Evolutionary conservation across 2,329 filamentous ascomycete species (phyloP).

Genomic region (Apiospora marii): DNA sequence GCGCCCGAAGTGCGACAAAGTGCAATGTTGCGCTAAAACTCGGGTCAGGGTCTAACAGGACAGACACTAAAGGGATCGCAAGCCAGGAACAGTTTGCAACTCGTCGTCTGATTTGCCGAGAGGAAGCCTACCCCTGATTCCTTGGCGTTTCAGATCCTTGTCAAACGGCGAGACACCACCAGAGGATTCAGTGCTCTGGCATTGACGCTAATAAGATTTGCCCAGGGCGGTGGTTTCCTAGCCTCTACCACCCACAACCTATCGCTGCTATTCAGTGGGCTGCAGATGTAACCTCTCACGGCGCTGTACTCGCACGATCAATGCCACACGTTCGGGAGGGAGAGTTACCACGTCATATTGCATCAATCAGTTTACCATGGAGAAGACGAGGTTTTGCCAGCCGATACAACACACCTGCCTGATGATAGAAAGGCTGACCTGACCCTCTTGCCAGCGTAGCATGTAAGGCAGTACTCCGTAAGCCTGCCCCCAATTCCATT

Average conservation of each 20-base stretch:
- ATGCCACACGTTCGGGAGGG: background rate
- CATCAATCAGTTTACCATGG: background rate
- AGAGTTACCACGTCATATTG: constrained; percentile 1
- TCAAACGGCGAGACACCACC: background rate
- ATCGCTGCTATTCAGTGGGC: background rate
- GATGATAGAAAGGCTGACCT: background rate
- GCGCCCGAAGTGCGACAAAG: background rate
- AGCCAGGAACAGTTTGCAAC: background rate
- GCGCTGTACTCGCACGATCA: background rate
- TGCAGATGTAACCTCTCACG: constrained; percentile 5
- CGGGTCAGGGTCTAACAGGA: background rate
- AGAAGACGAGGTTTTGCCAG: background rate
- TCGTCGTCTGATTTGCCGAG: background rate
- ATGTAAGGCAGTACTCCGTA: background rate
- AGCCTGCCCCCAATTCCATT: background rate
- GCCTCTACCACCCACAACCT: background rate
- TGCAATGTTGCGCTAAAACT: background rate
- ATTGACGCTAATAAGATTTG: constrained; percentile 15
- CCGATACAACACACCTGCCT: background rate
- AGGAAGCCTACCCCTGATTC: background rate
- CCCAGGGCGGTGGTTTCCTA: background rate
- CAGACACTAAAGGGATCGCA: background rate
- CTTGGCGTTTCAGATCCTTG: constrained; percentile 19
- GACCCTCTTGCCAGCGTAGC: background rate
- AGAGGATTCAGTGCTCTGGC: constrained; percentile 1